Base-by-base conservation (phyloP, 2,329 filamentous ascomycete genomes). In the Venturia carpophila region DNA sequence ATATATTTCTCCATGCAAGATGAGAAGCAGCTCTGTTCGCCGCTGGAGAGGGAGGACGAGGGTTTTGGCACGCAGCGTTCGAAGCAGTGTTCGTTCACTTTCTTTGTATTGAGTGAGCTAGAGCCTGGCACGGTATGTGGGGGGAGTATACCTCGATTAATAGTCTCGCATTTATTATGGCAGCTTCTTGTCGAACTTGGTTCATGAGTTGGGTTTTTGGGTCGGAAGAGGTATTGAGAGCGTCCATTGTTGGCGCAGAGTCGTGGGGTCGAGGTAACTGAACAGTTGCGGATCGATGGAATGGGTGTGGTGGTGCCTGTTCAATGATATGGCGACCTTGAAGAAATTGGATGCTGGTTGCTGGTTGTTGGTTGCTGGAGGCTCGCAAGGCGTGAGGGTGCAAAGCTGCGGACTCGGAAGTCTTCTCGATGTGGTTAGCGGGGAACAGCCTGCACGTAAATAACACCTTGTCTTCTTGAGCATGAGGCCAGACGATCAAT, bases 81-180 rank as follows among this genome's bases (percentile, higher is more conserved):
- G 76, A 82, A 83, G 75, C 81, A 83, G 74, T 83, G 79, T 69
- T 82, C 79, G 74, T 83, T 83, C 68, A 83, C 74, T 78, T 82
- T 83, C 80, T 82, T 66, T 24, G 27, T n/a, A 24, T n/a, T 24
- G 30, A 41, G 34, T 21, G 34, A 13, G 30, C 15, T 5, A 24
- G 19, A 21, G 1, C 4, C 15, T 21, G 37, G 7, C 45, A 4
- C 2, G 24, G 13, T 13, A 65, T 17, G 56, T 9, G 24, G 19
- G 15, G 37, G 34, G 9, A 37, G 62, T 68, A 41, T 71, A 80
- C 79, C 70, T 82, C 79, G 67, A 82, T 79, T 13, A 83, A 74
- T 71, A 76, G 74, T 68, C 79, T 76, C 64, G 80, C 80, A 70
- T 83, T 83, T 66, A 76, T 73, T 69, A 83, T 76, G 62, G 80